Percentiles rank a stretch among this genome's conserved stretches.
These are phyloP conservation scores for Annulohypoxylon stygium DNA, from an alignment of 495 filamentous ascomycete species.

Conservation along the genomic window DNA sequence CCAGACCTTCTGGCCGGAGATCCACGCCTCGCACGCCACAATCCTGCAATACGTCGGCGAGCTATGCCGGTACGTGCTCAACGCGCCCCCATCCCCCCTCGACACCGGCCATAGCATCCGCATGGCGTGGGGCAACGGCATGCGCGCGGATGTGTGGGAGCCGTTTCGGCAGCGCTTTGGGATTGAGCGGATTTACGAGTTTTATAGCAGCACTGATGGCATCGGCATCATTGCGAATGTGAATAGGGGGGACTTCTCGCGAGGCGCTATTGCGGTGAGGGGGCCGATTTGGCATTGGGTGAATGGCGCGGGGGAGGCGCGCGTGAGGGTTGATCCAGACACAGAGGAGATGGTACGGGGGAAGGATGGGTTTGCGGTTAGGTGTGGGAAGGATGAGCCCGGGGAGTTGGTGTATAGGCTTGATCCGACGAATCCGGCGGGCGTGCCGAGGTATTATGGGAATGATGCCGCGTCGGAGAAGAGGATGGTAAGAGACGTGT, in stretches of 20 bases:
- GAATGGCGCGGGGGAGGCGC: slow-evolving; percentile 67
- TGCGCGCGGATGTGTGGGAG: slow-evolving; percentile 82
- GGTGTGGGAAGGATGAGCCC: slow-evolving; percentile 68
- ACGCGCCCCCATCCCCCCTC: slow-evolving; percentile 69
- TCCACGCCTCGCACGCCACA: slow-evolving; percentile 75
- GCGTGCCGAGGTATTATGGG: slow-evolving; percentile 76
- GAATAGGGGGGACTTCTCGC: slow-evolving; percentile 68
- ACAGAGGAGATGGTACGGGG: slow-evolving; percentile 74
- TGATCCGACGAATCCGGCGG: slow-evolving; percentile 57
- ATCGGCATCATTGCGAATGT: slow-evolving; percentile 61
- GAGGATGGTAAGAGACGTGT: slow-evolving; percentile 77
- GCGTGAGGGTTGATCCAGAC: slow-evolving; percentile 74
- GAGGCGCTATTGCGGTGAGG: slow-evolving; percentile 75
- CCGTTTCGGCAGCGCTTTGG: slow-evolving; percentile 73
- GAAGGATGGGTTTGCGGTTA: slow-evolving; percentile 72
- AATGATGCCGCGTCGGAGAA: slow-evolving; percentile 73
- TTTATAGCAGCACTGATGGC: slow-evolving; percentile 75
- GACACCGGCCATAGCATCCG: slow-evolving; percentile 75
- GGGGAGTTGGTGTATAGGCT: slow-evolving; percentile 80
- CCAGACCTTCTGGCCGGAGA: slow-evolving; percentile 78
- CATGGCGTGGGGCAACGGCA: slow-evolving; percentile 79
- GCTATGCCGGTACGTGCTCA: slow-evolving; percentile 80
- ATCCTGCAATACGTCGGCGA: slow-evolving; percentile 85
- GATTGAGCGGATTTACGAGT: slow-evolving; percentile 68
- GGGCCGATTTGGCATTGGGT: slow-evolving; percentile 67